Percentiles rank a stretch among this genome's conserved stretches.
These are phyloP conservation scores for Apiospora malaysiana DNA, from an alignment of 2,329 filamentous ascomycete genomes.

Conservation along the genomic window DNA sequence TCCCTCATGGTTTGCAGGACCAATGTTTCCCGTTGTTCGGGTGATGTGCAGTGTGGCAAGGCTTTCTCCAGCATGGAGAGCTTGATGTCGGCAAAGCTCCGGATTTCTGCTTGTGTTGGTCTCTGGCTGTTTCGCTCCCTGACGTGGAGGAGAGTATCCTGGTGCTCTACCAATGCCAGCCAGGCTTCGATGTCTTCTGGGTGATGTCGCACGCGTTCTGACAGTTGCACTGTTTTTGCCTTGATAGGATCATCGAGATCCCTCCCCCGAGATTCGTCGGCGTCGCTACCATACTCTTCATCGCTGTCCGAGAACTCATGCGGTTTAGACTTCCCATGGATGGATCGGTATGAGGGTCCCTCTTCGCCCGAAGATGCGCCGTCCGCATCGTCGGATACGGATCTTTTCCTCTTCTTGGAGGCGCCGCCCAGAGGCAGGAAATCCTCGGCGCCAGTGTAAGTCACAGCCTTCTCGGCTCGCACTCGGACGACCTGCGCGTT, in stretches of 20 bases:
- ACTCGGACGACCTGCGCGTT: constrained; percentile 49
- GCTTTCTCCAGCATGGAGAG: constrained; percentile 82
- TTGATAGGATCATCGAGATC: constrained; percentile 53
- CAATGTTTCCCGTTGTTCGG: constrained; percentile 62
- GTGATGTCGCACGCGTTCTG: constrained; percentile 65
- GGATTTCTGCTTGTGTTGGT: constrained; percentile 65
- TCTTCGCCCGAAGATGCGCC: constrained; percentile 45
- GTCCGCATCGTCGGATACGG: constrained; percentile 27
- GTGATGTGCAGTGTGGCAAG: constrained; percentile 58
- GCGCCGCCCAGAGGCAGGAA: constrained; percentile 53
- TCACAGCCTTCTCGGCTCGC: constrained; percentile 37
- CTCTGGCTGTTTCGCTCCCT: constrained; percentile 51
- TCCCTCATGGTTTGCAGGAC: constrained; percentile 75
- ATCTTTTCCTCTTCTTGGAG: constrained; percentile 50
- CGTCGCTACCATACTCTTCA: constrained; percentile 54
- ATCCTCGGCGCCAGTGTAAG: constrained; percentile 43
- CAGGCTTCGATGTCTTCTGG: constrained; percentile 75
- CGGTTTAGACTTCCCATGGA: constrained; percentile 65
- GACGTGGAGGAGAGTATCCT: constrained; percentile 68
- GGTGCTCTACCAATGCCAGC: constrained; percentile 80
- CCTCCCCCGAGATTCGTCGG: constrained; percentile 39
- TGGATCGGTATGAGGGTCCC: constrained; percentile 67
- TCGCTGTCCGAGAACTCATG: constrained; percentile 55
- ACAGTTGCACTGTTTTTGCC: constrained; percentile 65
- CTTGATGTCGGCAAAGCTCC: constrained; percentile 78